Conservation (phyloP, 1,284 basidiomycete genomes). For the Cyathus olla region DNA sequence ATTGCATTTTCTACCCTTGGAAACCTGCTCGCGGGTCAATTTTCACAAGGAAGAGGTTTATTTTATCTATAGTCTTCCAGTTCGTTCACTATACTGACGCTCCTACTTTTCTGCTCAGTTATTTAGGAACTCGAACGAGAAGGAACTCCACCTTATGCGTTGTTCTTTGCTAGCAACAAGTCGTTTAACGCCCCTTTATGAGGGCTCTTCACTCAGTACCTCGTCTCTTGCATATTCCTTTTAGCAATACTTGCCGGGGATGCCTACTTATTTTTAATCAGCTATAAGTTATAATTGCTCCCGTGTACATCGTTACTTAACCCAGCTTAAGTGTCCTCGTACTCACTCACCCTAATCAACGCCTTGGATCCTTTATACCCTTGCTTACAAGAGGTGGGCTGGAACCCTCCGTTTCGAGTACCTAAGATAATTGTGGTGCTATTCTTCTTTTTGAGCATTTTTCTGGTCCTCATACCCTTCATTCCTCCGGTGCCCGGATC, state of each 20-base stretch:
- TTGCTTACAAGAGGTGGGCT: constrained; percentile 56
- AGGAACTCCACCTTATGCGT: constrained; percentile 70
- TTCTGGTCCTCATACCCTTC: constrained; percentile 67
- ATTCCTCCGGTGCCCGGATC: constrained; percentile 65
- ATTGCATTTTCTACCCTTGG: constrained; percentile 74
- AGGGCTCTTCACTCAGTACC: constrained; percentile 67
- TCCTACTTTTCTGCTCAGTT: constrained; percentile 47
- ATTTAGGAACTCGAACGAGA: constrained; percentile 79
- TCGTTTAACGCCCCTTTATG: constrained; percentile 71
- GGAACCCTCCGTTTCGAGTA: constrained; percentile 74
- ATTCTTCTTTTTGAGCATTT: constrained; percentile 74
- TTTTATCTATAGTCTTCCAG: background rate
- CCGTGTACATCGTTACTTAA: constrained; percentile 3
- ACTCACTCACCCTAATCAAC: constrained; percentile 67
- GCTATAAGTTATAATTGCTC: constrained; percentile 50
- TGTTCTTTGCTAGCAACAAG: constrained; percentile 72
- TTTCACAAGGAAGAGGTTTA: constrained; percentile 71
- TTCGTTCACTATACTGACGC: background rate
- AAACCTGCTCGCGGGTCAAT: constrained; percentile 70
- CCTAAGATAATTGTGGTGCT: constrained; percentile 57
- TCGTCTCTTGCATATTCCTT: constrained; percentile 62
- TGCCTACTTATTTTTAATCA: constrained; percentile 75
- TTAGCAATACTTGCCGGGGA: constrained; percentile 70
- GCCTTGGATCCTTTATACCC: constrained; percentile 68
- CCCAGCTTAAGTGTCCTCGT: constrained; percentile 57